Conservation (phyloP, 2,329 filamentous ascomycete genomes). For the Xylaria sp. region DNA sequence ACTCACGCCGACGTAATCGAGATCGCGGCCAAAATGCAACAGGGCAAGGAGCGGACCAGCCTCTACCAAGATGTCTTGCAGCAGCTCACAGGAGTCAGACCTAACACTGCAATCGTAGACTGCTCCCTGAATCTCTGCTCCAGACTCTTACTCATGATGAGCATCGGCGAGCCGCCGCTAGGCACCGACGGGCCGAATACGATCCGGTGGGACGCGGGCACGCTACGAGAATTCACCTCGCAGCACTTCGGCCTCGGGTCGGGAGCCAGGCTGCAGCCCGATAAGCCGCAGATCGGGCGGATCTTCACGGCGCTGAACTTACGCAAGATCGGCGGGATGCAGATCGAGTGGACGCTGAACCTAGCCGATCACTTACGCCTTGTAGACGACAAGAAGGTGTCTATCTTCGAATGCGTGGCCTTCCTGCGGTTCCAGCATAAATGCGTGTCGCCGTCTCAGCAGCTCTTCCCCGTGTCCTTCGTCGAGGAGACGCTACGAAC, state of each 20-base stretch:
- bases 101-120: constrained; percentile 9
- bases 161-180: constrained; percentile 32
- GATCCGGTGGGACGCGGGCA: constrained; percentile 26
- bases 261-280: constrained; percentile 24
- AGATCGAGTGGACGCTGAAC: constrained; percentile 51
- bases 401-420: constrained; percentile 54
- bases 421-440: constrained; percentile 47
- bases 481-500: constrained; percentile 53
- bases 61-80: constrained; percentile 27
- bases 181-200: constrained; percentile 30
- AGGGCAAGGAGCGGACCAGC: constrained; percentile 18
- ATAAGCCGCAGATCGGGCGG: constrained; percentile 37
- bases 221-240: constrained; percentile 24
- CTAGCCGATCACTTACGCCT: constrained; percentile 54
- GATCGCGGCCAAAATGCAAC: constrained; percentile 23
- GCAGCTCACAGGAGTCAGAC: not conserved
- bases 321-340: constrained; percentile 51
- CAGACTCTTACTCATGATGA: constrained; percentile 34
- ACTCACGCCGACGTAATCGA: constrained; percentile 36
- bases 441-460: constrained; percentile 3
- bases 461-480: constrained; percentile 47
- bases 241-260: constrained; percentile 16
- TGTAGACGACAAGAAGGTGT: constrained; percentile 51
- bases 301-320: constrained; percentile 44
- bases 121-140: constrained; percentile 34